Base-by-base conservation (phyloP, 345 rosid species). In the Tarenaya hassleriana region DNA sequence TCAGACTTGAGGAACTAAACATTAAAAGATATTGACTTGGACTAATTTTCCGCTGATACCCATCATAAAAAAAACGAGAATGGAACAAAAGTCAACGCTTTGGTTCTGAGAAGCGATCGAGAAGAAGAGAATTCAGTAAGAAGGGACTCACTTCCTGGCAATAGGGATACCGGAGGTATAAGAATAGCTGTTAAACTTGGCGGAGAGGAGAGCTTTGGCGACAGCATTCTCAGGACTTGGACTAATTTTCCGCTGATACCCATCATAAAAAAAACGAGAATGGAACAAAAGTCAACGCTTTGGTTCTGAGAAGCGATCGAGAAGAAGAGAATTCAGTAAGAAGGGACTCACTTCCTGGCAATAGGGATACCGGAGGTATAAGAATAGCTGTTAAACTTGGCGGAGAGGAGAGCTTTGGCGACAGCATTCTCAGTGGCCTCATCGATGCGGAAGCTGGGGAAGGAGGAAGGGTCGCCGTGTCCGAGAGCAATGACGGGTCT, bases 151-250 rank as follows among this genome's bases (percentile, higher is more conserved):
- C 94, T 75, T 71, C 32, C 83, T 71, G 12, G 88, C 78, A 14
- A 77, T 64, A 56, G 60, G 77, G 44, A 76, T 18, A 24, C 83
- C 85, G 13, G 33, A 37, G 18, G 63, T 16, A 7, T 76, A 58
- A 48, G 77, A 32, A 50, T 78, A 80, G 12, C 54, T 59, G 47
- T 80, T 80, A 52, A 52, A 70, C 11, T 78, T 46, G 20, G 64
- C 75, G 0, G 88, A 80, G 5, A 50, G 52, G 4, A 80, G 13
- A 44, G 82, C 53, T 2, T 74, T 69, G 1, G 68, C 62, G 20
- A 80, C 35, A 41, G 92, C 84, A 10, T 76, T 81, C 34, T 68
- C 81, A 0, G 84, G n/a, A n/a, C n/a, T n/a, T n/a, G n/a, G n/a
- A n/a, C n/a, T n/a, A n/a, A n/a, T n/a, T n/a, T n/a, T n/a, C n/a